These are phyloP conservation scores for Barnettozyma populi DNA, from an alignment of 805 yeast species.

Conservation along the genomic window DNA sequence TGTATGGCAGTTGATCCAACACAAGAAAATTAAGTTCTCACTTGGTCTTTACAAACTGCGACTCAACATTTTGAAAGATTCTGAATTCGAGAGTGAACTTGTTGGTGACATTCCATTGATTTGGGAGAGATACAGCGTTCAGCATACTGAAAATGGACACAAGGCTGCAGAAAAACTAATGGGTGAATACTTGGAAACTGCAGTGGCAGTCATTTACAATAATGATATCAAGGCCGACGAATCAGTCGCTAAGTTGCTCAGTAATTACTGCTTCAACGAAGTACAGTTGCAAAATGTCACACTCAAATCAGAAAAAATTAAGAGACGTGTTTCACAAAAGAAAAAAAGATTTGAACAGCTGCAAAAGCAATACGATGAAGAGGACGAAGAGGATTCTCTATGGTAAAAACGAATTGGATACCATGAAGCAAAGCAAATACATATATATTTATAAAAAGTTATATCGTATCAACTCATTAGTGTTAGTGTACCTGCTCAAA, in stretches of 20 bases:
- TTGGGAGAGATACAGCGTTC: conserved; percentile 2
- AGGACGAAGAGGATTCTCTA: conserved; percentile 27
- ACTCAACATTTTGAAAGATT: conserved; percentile 6
- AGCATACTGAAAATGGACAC: not conserved
- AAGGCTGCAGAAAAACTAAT: conserved; percentile 12
- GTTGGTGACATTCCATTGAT: conserved; percentile 14
- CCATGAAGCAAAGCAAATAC: not conserved
- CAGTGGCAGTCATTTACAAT: conserved; percentile 7
- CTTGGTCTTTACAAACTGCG: conserved; percentile 12
- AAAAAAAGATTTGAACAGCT: conserved; percentile 17
- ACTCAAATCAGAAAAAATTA: not conserved
- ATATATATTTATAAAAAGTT: not conserved
- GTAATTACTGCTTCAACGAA: conserved; percentile 2
- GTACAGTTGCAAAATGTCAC: not conserved
- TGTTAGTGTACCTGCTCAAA: conserved; percentile 69
- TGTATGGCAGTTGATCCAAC: conserved; percentile 17
- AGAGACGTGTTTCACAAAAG: conserved; percentile 4
- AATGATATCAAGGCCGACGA: conserved; percentile 8
- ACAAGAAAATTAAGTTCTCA: conserved; percentile 8
- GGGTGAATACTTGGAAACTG: conserved; percentile 10
- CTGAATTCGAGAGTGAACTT: conserved; percentile 7
- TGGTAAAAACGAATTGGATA: conserved; percentile 17
- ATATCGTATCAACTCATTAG: conserved; percentile 50
- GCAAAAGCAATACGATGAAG: conserved; percentile 26
- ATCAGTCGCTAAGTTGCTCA: conserved; percentile 3